Conservation (phyloP, 176 grass and related monocot genomes). For the Oryza glumipatula region DNA sequence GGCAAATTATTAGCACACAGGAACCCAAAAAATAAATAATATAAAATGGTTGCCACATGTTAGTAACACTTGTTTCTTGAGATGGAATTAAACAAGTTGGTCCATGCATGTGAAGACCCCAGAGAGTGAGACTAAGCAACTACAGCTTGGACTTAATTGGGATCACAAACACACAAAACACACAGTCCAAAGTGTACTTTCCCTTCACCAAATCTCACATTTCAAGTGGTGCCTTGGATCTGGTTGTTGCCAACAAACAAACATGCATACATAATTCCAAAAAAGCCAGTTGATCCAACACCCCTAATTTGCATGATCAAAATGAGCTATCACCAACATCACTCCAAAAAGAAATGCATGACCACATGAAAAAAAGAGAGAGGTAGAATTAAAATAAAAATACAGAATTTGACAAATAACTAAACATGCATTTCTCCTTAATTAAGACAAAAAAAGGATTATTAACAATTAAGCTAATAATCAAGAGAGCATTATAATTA, state of each 20-base stretch:
- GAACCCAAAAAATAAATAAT: background rate
- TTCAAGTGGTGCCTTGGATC: constrained; percentile 18
- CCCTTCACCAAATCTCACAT: constrained; percentile 46
- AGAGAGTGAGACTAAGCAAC: constrained; percentile 25
- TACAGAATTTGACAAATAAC: background rate
- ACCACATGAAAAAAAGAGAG: background rate
- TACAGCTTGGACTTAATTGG: background rate
- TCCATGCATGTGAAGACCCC: constrained; percentile 23
- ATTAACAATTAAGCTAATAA: constrained; percentile 34
- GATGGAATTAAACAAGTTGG: background rate
- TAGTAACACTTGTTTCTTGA: background rate
- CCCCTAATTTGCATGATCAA: background rate
- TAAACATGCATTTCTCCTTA: background rate
- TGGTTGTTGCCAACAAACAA: constrained; percentile 57
- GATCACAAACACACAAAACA: constrained; percentile 24
- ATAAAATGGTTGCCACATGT: constrained; percentile 14
- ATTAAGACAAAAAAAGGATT: constrained; percentile 26
- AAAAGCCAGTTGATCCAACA: background rate
- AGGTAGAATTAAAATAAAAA: background rate
- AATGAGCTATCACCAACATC: background rate
- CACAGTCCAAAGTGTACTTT: constrained; percentile 44
- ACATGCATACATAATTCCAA: constrained; percentile 33
- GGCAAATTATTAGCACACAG: constrained; percentile 13
- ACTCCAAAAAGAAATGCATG: background rate
- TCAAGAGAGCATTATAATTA: background rate